phyloP scores from a whole-genome alignment of 2,329 filamentous ascomycete species.

The Fonsecaea pugnacius region DNA sequence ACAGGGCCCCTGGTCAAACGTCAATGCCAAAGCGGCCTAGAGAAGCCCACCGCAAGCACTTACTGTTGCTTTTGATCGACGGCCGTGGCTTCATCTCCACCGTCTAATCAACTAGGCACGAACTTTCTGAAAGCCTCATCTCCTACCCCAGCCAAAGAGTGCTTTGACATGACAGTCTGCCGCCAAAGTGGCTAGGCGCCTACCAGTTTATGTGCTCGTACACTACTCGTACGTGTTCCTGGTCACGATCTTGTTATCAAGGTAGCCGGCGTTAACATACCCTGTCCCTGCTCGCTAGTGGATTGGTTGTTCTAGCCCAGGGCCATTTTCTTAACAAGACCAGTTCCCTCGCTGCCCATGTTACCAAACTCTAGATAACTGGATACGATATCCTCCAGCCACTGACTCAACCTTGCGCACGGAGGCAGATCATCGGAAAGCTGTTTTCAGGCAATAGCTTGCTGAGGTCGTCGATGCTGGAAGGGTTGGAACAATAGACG shows the following conservation, averaged over 20 bases:
- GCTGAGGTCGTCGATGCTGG: conserved; percentile 2
- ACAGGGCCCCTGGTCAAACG: conserved; percentile 13
- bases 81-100: conserved; percentile 22
- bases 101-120: conserved; percentile 27
- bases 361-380: conserved; percentile 21
- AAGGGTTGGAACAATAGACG: not conserved
- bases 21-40: conserved; percentile 10
- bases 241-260: conserved; percentile 25
- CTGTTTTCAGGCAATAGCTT: not conserved
- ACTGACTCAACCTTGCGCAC: conserved; percentile 7
- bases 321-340: conserved; percentile 16
- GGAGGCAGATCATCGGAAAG: not conserved
- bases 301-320: conserved; percentile 10
- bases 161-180: conserved; percentile 13
- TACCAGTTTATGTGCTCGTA: conserved; percentile 9
- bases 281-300: conserved; percentile 19
- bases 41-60: conserved; percentile 11
- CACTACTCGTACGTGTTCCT: not conserved
- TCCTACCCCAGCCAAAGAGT: conserved; percentile 33
- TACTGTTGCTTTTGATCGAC: conserved; percentile 29
- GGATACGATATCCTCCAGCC: conserved; percentile 16
- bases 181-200: conserved; percentile 25
- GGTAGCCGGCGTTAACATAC: conserved; percentile 17
- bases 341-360: conserved; percentile 14
- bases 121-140: conserved; percentile 33